Percentiles rank a stretch among this genome's conserved stretches.
These are phyloP conservation scores for Blastomyces silverae DNA, from an alignment of 2,329 filamentous ascomycete species.

Conservation along the genomic window DNA sequence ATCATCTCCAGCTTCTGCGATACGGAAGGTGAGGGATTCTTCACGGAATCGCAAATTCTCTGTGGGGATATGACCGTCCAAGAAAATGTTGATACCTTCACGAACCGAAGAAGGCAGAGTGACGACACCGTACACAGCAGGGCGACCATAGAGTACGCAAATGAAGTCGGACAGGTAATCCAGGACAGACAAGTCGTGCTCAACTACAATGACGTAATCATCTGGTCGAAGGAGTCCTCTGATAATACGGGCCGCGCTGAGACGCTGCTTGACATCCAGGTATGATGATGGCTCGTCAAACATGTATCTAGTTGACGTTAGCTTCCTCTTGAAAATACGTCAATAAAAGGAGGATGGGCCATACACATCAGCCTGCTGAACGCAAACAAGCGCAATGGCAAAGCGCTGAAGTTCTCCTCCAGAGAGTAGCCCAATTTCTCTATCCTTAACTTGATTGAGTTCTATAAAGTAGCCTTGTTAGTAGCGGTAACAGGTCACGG, in stretches of 20 bases:
- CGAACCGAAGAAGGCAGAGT: constrained; percentile 92
- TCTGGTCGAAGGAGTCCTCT: constrained; percentile 80
- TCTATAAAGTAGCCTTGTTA: constrained; percentile 45
- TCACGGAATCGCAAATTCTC: constrained; percentile 98
- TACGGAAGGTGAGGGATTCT: constrained; percentile 91
- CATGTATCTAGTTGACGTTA: constrained; percentile 64
- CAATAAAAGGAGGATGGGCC: constrained; percentile 24
- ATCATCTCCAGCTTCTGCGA: constrained; percentile 82
- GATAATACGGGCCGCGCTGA: constrained; percentile 85
- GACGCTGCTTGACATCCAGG: constrained; percentile 97
- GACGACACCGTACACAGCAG: constrained; percentile 95
- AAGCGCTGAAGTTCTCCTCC: constrained; percentile 98
- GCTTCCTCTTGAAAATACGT: constrained; percentile 9
- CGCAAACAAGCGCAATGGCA: constrained; percentile 90
- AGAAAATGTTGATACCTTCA: constrained; percentile 99
- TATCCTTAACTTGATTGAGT: constrained; percentile 80
- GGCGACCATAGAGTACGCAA: constrained; percentile 92
- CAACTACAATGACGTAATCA: constrained; percentile 96
- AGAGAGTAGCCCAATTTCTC: constrained; percentile 82
- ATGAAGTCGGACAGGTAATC: constrained; percentile 99
- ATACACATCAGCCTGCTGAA: constrained; percentile 87
- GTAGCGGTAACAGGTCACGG: neutral
- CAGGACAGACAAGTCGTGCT: constrained; percentile 97
- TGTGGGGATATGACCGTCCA: constrained; percentile 95
- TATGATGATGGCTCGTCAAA: constrained; percentile 99